phyloP scores from a whole-genome alignment of 1,284 basidiomycete species.

The Cryptococcus sp. region DNA sequence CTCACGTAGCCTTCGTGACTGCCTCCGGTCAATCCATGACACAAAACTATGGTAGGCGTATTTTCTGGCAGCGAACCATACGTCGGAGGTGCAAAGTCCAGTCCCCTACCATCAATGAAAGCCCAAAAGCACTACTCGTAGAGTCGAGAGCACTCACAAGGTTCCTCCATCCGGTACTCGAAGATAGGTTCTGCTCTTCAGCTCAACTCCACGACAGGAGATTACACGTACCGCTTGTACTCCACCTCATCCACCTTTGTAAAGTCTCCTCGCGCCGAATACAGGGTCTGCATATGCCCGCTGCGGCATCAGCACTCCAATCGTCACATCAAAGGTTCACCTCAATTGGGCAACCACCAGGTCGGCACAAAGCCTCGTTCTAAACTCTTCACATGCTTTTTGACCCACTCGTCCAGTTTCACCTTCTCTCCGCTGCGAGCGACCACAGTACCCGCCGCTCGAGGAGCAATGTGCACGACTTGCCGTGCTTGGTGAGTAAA shows the following conservation, averaged over 20 bases:
- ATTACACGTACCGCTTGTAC: slow-evolving; percentile 59
- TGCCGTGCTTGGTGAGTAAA: slow-evolving; percentile 37
- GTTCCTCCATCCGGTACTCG: slow-evolving; percentile 64
- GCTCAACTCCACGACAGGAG: slow-evolving; percentile 49
- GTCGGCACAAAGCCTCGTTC: slow-evolving; percentile 41
- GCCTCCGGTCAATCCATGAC: slow-evolving; percentile 81
- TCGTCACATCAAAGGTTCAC: neutral
- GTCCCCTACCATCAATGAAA: slow-evolving; percentile 60
- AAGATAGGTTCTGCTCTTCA: slow-evolving; percentile 52
- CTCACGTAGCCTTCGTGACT: slow-evolving; percentile 85
- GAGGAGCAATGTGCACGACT: slow-evolving; percentile 34
- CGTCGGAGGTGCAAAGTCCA: slow-evolving; percentile 47
- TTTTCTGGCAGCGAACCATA: slow-evolving; percentile 55
- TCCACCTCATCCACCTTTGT: slow-evolving; percentile 62
- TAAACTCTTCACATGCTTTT: slow-evolving; percentile 39
- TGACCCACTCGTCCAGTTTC: slow-evolving; percentile 29
- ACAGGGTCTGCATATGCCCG: slow-evolving; percentile 49
- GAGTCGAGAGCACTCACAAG: slow-evolving; percentile 52
- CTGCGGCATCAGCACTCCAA: slow-evolving; percentile 13
- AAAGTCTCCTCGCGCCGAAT: slow-evolving; percentile 53
- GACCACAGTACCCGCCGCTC: slow-evolving; percentile 13
- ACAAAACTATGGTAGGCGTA: slow-evolving; percentile 70
- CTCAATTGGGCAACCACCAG: slow-evolving; percentile 48
- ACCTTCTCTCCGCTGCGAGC: slow-evolving; percentile 1
- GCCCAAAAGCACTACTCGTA: neutral